Conservation (phyloP, 176 grass and related monocot species). For the Dendrocalamus sinicus region DNA sequence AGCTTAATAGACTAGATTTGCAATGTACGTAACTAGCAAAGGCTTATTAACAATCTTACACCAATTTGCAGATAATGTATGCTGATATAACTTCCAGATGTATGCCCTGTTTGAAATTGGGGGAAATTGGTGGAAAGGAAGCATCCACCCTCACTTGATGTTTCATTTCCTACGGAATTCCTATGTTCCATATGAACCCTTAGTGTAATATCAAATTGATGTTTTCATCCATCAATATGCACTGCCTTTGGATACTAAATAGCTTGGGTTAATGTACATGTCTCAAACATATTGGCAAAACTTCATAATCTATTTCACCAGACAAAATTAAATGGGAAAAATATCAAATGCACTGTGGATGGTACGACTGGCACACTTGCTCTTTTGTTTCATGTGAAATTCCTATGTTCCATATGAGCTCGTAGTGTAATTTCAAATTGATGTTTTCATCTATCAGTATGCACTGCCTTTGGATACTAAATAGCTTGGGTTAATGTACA, state of each 20-base stretch:
- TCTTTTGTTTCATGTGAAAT: not conserved
- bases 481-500: conserved; percentile 17
- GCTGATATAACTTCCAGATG: conserved; percentile 2
- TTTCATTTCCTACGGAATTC: not conserved
- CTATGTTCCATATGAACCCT: not conserved
- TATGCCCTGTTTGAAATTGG: conserved; percentile 25
- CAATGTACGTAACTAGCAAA: conserved; percentile 13
- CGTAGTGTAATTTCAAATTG: conserved; percentile 2
- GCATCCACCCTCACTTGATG: not conserved
- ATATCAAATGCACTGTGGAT: not conserved
- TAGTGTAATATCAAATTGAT: conserved; percentile 12
- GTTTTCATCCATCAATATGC: not conserved
- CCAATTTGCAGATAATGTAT: not conserved
- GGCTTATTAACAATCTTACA: not conserved
- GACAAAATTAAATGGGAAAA: not conserved
- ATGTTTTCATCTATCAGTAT: conserved; percentile 16
- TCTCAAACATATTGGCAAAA: conserved; percentile 7
- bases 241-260: not conserved
- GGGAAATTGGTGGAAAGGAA: conserved; percentile 12
- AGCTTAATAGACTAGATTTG: not conserved
- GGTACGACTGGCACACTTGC: not conserved
- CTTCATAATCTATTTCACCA: not conserved
- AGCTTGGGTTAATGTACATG: conserved; percentile 9
- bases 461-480: conserved; percentile 1
- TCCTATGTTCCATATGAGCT: not conserved